phyloP scores from a whole-genome alignment of 768 basidiomycete genomes.

The Phlebiopsis gigantea region DNA sequence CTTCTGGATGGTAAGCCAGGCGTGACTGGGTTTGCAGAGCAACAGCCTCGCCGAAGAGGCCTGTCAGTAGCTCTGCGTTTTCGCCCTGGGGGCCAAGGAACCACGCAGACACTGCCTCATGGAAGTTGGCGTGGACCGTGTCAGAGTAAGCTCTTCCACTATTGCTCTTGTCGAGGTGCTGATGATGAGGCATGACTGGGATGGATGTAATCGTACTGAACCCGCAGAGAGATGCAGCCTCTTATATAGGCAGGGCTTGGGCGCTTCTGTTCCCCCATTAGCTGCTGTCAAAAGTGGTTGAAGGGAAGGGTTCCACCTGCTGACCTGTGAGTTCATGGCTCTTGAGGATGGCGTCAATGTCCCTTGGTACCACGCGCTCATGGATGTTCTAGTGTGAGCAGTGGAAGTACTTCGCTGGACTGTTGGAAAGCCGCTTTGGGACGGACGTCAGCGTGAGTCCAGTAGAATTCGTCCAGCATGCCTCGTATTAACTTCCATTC shows the following conservation, averaged over 20 bases:
- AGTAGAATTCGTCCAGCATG: not conserved
- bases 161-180: not conserved
- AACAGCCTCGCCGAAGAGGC: constrained; percentile 23
- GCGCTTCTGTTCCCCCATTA: not conserved
- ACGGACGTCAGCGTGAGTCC: not conserved
- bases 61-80: constrained; percentile 27
- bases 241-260: not conserved
- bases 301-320: not conserved
- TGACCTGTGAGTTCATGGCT: not conserved
- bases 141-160: not conserved
- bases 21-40: constrained; percentile 22
- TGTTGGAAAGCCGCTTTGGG: not conserved
- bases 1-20: constrained; percentile 25
- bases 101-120: constrained; percentile 29
- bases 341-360: not conserved
- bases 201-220: not conserved
- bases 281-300: no score
- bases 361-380: not conserved
- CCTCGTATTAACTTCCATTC: not conserved
- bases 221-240: no score
- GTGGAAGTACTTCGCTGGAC: not conserved
- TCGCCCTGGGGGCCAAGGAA: constrained; percentile 37
- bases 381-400: not conserved
- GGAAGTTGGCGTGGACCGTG: constrained; percentile 6
- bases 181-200: not conserved